A percentile compares a stretch with the other conserved stretches of the same genome.
These are phyloP conservation scores for Lentinula lateritia DNA, from an alignment of 768 basidiomycete species.

Conservation along the genomic window DNA sequence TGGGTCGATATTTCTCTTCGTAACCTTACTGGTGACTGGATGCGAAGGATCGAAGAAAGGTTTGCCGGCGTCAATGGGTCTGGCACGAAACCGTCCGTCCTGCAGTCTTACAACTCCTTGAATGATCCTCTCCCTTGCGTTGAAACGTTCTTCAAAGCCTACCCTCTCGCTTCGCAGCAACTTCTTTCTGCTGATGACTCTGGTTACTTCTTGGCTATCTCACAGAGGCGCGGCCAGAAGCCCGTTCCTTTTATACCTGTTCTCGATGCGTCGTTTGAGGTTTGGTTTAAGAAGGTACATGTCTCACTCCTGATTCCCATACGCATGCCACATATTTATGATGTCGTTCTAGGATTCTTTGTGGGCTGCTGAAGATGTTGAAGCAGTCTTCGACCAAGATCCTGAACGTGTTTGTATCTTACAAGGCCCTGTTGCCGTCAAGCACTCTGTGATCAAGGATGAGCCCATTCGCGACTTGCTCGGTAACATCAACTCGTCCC, in stretches of 20 bases:
- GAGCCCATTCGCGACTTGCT: conserved; percentile 92
- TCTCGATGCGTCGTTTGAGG: conserved; percentile 87
- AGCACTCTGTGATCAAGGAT: conserved; percentile 82
- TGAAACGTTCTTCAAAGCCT: conserved; percentile 76
- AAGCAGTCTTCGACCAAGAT: conserved; percentile 98
- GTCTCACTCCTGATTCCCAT: neutral
- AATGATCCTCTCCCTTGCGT: conserved; percentile 80
- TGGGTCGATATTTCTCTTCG: conserved; percentile 92
- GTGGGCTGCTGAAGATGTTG: conserved; percentile 97
- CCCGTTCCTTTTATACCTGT: conserved; percentile 98
- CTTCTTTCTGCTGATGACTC: conserved; percentile 90
- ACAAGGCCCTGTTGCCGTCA: conserved; percentile 93
- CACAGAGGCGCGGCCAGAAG: conserved; percentile 95
- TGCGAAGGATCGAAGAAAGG: conserved; percentile 91
- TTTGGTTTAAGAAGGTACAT: conserved; percentile 98
- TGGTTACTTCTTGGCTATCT: conserved; percentile 92
- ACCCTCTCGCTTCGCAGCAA: conserved; percentile 78
- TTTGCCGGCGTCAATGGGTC: conserved; percentile 85
- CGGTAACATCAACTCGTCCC: conserved; percentile 75
- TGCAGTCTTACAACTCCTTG: conserved; percentile 79
- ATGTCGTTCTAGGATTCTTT: conserved; percentile 70
- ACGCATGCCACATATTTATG: conserved; percentile 9
- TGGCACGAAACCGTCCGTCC: conserved; percentile 72
- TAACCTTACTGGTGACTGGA: conserved; percentile 95
- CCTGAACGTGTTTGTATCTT: conserved; percentile 97